Percentiles rank a stretch among this genome's conserved stretches.
Evolutionary conservation across 306 rosid species (phyloP).

Genomic region (Luffa acutangula): DNA sequence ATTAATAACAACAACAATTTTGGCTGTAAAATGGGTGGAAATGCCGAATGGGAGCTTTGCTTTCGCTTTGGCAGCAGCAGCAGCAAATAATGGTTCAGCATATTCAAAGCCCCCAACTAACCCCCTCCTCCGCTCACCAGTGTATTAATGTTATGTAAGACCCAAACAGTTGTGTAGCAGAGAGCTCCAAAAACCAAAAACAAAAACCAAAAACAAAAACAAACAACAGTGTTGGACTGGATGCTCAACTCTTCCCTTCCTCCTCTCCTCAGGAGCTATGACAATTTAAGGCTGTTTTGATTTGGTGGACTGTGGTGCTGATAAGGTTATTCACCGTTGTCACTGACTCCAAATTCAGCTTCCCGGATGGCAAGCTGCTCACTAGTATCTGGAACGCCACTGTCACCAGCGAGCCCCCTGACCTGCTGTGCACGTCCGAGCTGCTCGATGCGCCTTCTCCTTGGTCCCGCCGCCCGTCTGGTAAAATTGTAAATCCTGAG

Average conservation of each 20-base stretch:
- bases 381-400: constrained; percentile 83
- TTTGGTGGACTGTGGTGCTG: constrained; percentile 73
- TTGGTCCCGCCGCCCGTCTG: constrained; percentile 39
- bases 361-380: constrained; percentile 72
- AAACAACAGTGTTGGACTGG: background rate
- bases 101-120: constrained; percentile 75
- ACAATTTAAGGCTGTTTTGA: constrained; percentile 79
- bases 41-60: background rate
- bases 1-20: constrained; percentile 37
- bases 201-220: background rate
- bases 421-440: constrained; percentile 17
- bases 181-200: background rate
- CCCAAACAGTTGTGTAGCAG: constrained; percentile 12
- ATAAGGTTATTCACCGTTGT: constrained; percentile 75
- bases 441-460: constrained; percentile 58
- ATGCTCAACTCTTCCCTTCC: background rate
- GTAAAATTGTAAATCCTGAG: constrained; percentile 67
- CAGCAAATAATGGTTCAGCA: constrained; percentile 52
- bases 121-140: constrained; percentile 51
- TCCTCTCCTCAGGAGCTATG: constrained; percentile 36
- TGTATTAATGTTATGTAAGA: constrained; percentile 18
- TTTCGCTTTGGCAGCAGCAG: constrained; percentile 19
- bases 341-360: constrained; percentile 81
- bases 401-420: constrained; percentile 57
- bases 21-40: constrained; percentile 9